Evolutionary conservation across 768 basidiomycete species (phyloP).

Genomic region (Naganishia antarctica): DNA sequence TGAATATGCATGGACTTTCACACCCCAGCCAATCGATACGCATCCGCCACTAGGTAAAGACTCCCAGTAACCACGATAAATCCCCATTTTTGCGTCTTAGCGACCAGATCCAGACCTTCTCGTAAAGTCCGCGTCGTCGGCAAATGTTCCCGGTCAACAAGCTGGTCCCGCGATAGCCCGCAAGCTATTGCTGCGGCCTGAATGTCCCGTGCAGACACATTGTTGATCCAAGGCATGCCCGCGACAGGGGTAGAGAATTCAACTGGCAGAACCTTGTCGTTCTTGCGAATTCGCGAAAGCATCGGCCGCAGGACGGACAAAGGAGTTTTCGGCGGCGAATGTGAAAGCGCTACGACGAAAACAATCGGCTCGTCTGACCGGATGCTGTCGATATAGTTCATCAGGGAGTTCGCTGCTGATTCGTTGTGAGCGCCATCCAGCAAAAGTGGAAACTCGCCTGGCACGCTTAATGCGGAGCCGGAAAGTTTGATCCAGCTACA

Average conservation of each 20-base stretch:
- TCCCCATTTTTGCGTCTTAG: slow-evolving; percentile 48
- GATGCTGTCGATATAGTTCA: slow-evolving; percentile 58
- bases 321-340: slow-evolving; percentile 80
- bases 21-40: slow-evolving; percentile 59
- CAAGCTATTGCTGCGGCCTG: slow-evolving; percentile 51
- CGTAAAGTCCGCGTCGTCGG: slow-evolving; percentile 41
- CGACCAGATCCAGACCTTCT: slow-evolving; percentile 55
- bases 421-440: slow-evolving; percentile 94
- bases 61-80: slow-evolving; percentile 80
- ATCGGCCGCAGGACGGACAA: slow-evolving; percentile 66
- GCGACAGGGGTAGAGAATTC: slow-evolving; percentile 57
- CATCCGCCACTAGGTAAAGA: slow-evolving; percentile 88
- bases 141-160: slow-evolving; percentile 9
- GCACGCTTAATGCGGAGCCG: slow-evolving; percentile 31
- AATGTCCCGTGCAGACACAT: slow-evolving; percentile 58
- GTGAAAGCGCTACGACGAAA: slow-evolving; percentile 74
- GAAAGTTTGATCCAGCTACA: slow-evolving; percentile 58
- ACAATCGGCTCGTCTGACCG: slow-evolving; percentile 52
- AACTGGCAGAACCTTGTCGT: slow-evolving; percentile 43
- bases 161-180: slow-evolving; percentile 52
- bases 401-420: slow-evolving; percentile 66
- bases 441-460: slow-evolving; percentile 54
- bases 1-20: too few relatives aligned
- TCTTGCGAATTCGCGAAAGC: slow-evolving; percentile 50
- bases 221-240: slow-evolving; percentile 90